Evolutionary conservation across 2,329 filamentous ascomycete genomes (phyloP).

Genomic region (Blumeria graminis): DNA sequence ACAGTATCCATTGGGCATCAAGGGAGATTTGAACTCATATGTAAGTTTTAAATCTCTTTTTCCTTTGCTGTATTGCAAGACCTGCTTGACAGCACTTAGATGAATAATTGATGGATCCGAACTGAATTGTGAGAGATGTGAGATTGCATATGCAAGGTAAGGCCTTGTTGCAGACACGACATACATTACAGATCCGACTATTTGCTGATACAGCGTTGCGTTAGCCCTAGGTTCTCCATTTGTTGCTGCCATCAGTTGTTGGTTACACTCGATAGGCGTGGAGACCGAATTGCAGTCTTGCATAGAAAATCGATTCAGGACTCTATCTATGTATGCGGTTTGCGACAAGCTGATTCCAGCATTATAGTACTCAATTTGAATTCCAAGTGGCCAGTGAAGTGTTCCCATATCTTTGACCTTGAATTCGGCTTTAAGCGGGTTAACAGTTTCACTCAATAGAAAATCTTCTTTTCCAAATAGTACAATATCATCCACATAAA

Average conservation of each 20-base stretch:
- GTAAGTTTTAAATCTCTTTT: not conserved
- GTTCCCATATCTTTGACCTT: not conserved
- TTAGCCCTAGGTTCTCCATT: not conserved
- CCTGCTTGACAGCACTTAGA: not conserved
- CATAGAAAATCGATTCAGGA: not conserved
- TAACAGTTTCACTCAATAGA: too few relatives aligned
- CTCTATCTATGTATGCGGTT: not conserved
- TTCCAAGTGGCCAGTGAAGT: not conserved
- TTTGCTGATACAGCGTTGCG: not conserved
- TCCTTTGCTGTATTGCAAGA: not conserved
- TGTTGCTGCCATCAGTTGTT: not conserved
- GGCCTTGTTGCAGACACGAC: not conserved
- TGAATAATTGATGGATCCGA: not conserved
- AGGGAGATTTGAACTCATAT: not conserved
- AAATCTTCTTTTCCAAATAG: not conserved
- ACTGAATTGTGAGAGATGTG: not conserved
- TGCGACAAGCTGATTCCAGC: not conserved
- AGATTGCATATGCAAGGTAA: not conserved
- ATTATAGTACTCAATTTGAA: constrained; percentile 1
- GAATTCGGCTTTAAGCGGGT: not conserved
- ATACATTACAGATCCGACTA: not conserved
- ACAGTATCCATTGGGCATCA: not conserved
- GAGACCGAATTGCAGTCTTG: not conserved
- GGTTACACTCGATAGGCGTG: not conserved
- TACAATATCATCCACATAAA: not conserved